phyloP scores from a whole-genome alignment of 352 stramenopile genomes.

The Globisporangium irregulare region DNA sequence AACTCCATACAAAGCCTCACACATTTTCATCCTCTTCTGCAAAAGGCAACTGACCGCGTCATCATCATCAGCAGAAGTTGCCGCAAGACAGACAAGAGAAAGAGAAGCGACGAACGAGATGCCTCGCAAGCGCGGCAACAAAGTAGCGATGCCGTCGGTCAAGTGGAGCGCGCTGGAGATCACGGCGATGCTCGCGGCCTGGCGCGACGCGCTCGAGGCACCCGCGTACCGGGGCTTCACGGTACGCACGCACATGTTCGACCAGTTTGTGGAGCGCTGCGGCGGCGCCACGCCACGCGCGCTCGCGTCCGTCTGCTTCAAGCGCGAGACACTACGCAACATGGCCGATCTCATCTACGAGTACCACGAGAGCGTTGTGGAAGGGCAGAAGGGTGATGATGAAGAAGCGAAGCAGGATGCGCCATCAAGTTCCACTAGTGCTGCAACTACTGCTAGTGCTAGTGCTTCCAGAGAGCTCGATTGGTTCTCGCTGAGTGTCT shows the following conservation, averaged over 20 bases:
- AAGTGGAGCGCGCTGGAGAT: slow-evolving; percentile 9
- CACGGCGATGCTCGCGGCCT: slow-evolving; percentile 3
- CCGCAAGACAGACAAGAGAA: background rate
- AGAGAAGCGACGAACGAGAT: background rate
- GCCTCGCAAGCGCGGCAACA: background rate
- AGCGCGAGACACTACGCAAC: slow-evolving; percentile 5
- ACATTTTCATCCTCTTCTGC: background rate
- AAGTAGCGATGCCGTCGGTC: background rate
- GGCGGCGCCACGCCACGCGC: background rate
- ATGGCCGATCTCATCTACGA: background rate
- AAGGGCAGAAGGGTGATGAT: background rate
- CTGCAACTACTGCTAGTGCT: background rate
- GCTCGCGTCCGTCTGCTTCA: background rate
- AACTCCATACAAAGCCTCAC: background rate
- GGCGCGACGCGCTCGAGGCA: slow-evolving; percentile 11
- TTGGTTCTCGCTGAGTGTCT: slow-evolving; percentile 2
- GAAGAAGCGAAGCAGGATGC: background rate
- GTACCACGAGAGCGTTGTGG: background rate
- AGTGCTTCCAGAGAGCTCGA: background rate
- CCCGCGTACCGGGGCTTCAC: slow-evolving; percentile 1
- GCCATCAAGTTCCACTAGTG: background rate
- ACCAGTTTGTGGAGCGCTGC: slow-evolving; percentile 8
- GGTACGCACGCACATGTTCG: slow-evolving; percentile 3
- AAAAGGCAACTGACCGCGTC: background rate
- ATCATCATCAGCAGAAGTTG: background rate